Base-by-base conservation (phyloP, 2,329 filamentous ascomycete species). In the Allantophomopsis lycopodina region DNA sequence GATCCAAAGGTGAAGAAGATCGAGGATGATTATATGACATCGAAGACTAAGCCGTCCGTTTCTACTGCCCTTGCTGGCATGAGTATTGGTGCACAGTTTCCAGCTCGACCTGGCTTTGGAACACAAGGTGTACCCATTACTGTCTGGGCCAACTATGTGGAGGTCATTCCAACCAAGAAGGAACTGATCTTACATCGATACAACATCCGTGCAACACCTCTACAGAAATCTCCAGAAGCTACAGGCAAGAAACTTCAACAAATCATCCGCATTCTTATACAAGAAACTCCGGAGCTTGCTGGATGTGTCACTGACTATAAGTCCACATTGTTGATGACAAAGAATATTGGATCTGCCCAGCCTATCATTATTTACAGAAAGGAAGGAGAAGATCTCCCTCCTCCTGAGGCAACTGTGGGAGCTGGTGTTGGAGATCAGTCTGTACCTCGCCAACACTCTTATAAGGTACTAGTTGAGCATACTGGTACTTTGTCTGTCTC, bases 61-160 rank as follows among this genome's bases (percentile, higher is more conserved):
- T 11, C 28, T 8, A 37, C 32, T 32, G 23, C 33, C 16, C 18
- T 40, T 30, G 28, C 39, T 35, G 35, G 42, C 31, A 32, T 43
- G 17, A 36, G 20, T 16, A 3, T 40, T 33, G 30, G 28, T n/a
- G 7, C 20, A 37, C 32, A 34, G 28, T 30, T 40, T 13, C 53
- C 53, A 21, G 30, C 43, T 21, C 50, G 54, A 5, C 54, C 54
- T 20, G 55, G 51, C 7, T 48, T 53, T 41, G 54, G 54, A 2
- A 53, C 49, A 2, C 41, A 44, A 13, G 55, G 55, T 4, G 45
- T 41, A 33, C 40, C 43, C 7, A 43, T 57, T 36, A 35, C 42
- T 1, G 46, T 58, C 0, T 56, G 51, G 38, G 50, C 54, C 23
- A 58, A 58, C 32, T 57, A 54, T 18, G 54, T 55, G 39, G 46